A percentile compares a stretch with the other conserved stretches of the same genome.
Evolutionary conservation across 305 asterid genomes (phyloP).

Genomic region (Solanum aculeatissimum): DNA sequence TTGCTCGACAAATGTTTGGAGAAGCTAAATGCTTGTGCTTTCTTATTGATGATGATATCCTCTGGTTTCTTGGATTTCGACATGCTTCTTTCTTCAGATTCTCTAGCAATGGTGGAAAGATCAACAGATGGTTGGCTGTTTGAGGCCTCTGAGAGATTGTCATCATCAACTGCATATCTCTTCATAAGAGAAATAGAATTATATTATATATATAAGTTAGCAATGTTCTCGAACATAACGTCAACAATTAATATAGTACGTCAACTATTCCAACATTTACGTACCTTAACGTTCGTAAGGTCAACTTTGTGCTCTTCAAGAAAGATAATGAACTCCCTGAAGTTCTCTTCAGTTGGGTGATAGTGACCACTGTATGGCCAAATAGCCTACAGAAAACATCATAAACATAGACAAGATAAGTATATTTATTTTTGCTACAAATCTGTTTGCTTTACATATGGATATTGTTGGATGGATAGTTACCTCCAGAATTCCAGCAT

Average conservation of each 20-base stretch:
- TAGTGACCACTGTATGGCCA: slow-evolving; percentile 85
- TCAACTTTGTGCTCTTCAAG: slow-evolving; percentile 51
- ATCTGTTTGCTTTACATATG: not conserved
- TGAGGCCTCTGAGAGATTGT: slow-evolving; percentile 2
- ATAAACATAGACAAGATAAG: not conserved
- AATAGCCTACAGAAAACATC: slow-evolving; percentile 34
- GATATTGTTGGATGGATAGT: not conserved
- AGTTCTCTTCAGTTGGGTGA: slow-evolving; percentile 66
- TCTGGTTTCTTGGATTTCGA: not conserved
- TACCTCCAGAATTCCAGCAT: slow-evolving; percentile 53
- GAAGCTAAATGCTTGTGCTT: not conserved
- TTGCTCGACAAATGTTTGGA: slow-evolving; percentile 5
- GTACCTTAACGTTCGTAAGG: slow-evolving; percentile 46
- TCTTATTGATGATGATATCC: not conserved
- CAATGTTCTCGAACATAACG: not conserved
- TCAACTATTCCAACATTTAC: not conserved
- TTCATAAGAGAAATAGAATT: not conserved
- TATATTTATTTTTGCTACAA: not conserved
- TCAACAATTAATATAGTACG: not conserved
- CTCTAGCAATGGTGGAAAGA: not conserved
- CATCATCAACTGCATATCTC: slow-evolving; percentile 29
- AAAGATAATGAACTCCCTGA: slow-evolving; percentile 51
- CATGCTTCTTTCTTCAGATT: not conserved
- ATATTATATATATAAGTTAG: not conserved
- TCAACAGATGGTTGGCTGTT: not conserved